phyloP scores from a whole-genome alignment of 345 rosid genomes.

The Mercurialis annua region DNA sequence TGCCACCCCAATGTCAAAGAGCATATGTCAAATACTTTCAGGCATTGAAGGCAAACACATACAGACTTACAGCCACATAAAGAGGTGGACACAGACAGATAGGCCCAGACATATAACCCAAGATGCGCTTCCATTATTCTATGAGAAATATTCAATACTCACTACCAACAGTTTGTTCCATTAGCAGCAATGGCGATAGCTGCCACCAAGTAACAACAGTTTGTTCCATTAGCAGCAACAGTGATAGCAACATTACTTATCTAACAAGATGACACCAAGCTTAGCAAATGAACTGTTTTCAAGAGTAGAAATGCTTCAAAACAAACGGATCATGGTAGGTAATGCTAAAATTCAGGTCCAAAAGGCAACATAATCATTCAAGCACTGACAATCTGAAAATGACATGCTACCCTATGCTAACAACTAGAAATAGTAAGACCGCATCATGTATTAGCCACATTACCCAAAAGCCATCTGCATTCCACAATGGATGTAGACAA shows the following conservation, averaged over 20 bases:
- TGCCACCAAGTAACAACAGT: neutral
- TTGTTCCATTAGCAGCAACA: conserved; percentile 1
- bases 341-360: neutral
- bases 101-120: neutral
- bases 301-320: conserved; percentile 4
- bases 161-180: neutral
- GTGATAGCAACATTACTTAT: neutral
- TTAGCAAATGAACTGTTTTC: neutral
- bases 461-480: neutral
- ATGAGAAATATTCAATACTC: neutral
- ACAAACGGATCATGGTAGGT: neutral
- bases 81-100: neutral
- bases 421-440: neutral
- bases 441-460: neutral
- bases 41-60: neutral
- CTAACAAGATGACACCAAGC: neutral
- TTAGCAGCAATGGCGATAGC: neutral
- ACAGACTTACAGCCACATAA: neutral
- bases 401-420: neutral
- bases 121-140: neutral
- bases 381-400: neutral
- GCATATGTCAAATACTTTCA: conserved; percentile 15
- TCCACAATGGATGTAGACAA: conserved; percentile 8
- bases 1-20: conserved; percentile 33
- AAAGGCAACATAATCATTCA: neutral